These are phyloP conservation scores for Apophysomyces elegans DNA, from an alignment of 371 early-diverging fungal species.

Conservation along the genomic window DNA sequence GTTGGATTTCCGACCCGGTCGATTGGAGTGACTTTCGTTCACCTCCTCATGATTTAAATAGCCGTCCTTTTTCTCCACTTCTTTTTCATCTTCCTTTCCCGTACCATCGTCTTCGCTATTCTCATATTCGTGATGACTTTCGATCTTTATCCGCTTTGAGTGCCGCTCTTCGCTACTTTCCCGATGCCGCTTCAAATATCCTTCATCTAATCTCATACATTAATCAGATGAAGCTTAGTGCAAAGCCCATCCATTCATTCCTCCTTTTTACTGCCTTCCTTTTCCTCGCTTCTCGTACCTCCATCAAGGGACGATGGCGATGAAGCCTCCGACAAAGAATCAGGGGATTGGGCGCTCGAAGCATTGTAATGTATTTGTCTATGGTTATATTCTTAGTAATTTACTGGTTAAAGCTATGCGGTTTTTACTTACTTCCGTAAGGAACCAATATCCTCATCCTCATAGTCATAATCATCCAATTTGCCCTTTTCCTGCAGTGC, in stretches of 20 bases:
- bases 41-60: constrained; percentile 5
- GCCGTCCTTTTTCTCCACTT: constrained; percentile 6
- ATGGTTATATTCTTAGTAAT: neutral
- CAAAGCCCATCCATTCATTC: neutral
- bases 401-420: neutral
- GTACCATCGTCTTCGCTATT: neutral
- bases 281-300: neutral
- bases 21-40: constrained; percentile 8
- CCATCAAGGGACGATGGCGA: constrained; percentile 16
- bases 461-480: constrained; percentile 48
- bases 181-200: constrained; percentile 15
- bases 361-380: constrained; percentile 4
- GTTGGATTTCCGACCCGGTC: constrained; percentile 9
- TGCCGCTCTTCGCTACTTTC: constrained; percentile 15
- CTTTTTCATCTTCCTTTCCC: constrained; percentile 8
- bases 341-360: constrained; percentile 2
- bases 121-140: constrained; percentile 3
- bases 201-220: constrained; percentile 11
- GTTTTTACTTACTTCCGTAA: constrained; percentile 45
- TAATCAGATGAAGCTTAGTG: neutral
- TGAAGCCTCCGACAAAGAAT: constrained; percentile 16
- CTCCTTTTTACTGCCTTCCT: no score
- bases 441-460: constrained; percentile 50
- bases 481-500: constrained; percentile 53
- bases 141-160: constrained; percentile 17